A percentile compares a stretch with the other conserved stretches of the same genome.
phyloP scores from a whole-genome alignment of 345 rosid species.

The Xanthoceras sorbifolium region DNA sequence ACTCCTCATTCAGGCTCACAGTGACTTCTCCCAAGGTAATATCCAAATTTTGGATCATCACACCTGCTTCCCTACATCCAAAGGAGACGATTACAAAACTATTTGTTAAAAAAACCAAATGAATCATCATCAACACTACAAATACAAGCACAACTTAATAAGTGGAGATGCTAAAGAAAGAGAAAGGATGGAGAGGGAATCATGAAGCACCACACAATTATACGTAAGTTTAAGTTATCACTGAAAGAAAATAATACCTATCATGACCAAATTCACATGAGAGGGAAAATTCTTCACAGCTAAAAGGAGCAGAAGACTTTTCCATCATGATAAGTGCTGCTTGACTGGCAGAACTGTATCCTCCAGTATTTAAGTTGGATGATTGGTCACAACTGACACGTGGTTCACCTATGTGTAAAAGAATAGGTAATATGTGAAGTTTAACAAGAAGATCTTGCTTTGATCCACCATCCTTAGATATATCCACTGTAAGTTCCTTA shows the following conservation, averaged over 20 bases:
- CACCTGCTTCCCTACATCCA: slow-evolving; percentile 75
- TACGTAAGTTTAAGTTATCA: not conserved
- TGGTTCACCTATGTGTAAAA: slow-evolving; percentile 64
- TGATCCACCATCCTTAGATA: slow-evolving; percentile 80
- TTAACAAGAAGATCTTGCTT: slow-evolving; percentile 64
- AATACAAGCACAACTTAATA: not conserved
- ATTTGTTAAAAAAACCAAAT: slow-evolving; percentile 16
- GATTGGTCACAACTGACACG: slow-evolving; percentile 56
- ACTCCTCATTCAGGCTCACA: slow-evolving; percentile 72
- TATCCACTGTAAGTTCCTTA: slow-evolving; percentile 75
- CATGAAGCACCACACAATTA: not conserved
- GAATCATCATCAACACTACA: slow-evolving; percentile 13
- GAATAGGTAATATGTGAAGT: slow-evolving; percentile 70
- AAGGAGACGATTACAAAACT: slow-evolving; percentile 26
- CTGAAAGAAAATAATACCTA: slow-evolving; percentile 51
- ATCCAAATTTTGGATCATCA: slow-evolving; percentile 67
- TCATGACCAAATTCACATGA: slow-evolving; percentile 86
- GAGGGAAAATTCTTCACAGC: slow-evolving; percentile 79
- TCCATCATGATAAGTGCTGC: slow-evolving; percentile 45
- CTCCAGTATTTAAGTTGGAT: slow-evolving; percentile 42
- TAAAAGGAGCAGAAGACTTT: slow-evolving; percentile 65
- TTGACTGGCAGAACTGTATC: slow-evolving; percentile 45
- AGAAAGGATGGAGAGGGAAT: not conserved
- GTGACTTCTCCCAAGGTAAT: slow-evolving; percentile 66
- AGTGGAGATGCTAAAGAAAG: slow-evolving; percentile 2